These are phyloP conservation scores for Candida rishiriensis DNA, from an alignment of 805 yeast species.

Conservation along the genomic window DNA sequence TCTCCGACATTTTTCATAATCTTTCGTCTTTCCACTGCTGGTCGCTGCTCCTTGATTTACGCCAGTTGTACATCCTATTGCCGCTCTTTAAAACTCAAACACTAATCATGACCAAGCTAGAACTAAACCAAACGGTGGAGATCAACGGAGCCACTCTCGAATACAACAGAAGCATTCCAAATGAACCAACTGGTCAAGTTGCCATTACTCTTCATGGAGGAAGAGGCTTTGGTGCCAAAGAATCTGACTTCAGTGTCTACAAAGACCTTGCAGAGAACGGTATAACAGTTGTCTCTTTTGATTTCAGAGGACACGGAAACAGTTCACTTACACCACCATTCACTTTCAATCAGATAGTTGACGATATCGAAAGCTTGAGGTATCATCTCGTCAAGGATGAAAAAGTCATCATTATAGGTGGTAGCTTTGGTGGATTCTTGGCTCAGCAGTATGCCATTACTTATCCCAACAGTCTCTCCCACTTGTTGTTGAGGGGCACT, in stretches of 20 bases:
- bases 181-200: constrained; percentile 8
- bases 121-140: constrained; percentile 3
- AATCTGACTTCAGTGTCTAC: constrained; percentile 19
- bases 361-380: constrained; percentile 20
- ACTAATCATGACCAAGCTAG: too few species aligned
- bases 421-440: constrained; percentile 24
- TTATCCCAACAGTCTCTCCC: constrained; percentile 12
- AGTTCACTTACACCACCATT: constrained; percentile 20
- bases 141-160: constrained; percentile 16
- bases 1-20: too few species aligned
- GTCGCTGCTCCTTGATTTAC: too few species aligned
- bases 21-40: too few species aligned
- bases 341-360: constrained; percentile 19
- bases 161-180: constrained; percentile 10
- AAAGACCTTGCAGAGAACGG: constrained; percentile 14
- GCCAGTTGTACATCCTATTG: too few species aligned
- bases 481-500: constrained; percentile 20
- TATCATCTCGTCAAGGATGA: constrained; percentile 8
- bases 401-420: constrained; percentile 19
- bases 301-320: constrained; percentile 22
- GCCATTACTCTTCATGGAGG: constrained; percentile 25
- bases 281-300: constrained; percentile 21
- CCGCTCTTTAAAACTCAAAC: too few species aligned
- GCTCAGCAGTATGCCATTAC: constrained; percentile 25
- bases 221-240: constrained; percentile 21